These are phyloP conservation scores for Taxillus chinensis DNA, from an alignment of 164 flowering plant genomes.

Conservation along the genomic window DNA sequence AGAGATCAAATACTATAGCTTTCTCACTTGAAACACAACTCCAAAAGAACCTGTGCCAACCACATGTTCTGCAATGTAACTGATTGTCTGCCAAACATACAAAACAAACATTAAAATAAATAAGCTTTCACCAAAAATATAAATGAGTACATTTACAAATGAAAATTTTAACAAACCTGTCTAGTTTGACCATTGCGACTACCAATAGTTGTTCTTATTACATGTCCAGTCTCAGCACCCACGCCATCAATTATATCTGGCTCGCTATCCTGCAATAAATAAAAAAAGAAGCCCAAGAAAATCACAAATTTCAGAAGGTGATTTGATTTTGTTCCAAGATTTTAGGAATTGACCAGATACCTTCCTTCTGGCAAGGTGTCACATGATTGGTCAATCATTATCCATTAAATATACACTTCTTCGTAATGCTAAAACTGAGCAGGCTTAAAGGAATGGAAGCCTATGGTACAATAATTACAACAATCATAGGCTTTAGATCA, in stretches of 20 bases:
- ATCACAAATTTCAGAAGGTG: neutral
- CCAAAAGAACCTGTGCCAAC: slow-evolving; percentile 98
- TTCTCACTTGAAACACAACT: slow-evolving; percentile 76
- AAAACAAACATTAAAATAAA: neutral
- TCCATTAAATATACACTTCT: neutral
- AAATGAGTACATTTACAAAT: neutral
- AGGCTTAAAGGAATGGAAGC: neutral
- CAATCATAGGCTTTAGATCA: neutral
- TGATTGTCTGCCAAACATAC: slow-evolving; percentile 41
- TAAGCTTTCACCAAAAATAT: neutral
- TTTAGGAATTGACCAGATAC: neutral
- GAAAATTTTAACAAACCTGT: slow-evolving; percentile 43
- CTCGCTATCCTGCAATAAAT: slow-evolving; percentile 69
- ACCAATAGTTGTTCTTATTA: slow-evolving; percentile 71
- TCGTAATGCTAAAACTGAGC: neutral
- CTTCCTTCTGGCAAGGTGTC: neutral
- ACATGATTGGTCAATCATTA: neutral
- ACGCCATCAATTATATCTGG: slow-evolving; percentile 81
- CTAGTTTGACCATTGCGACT: slow-evolving; percentile 80
- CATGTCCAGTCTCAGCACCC: slow-evolving; percentile 84
- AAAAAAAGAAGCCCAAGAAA: neutral
- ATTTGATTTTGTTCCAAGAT: neutral
- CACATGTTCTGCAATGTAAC: slow-evolving; percentile 91
- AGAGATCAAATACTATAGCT: neutral
- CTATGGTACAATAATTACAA: neutral